Conservation (phyloP, 192 early-diverging fungal species). For the Mortierella claussenii region DNA sequence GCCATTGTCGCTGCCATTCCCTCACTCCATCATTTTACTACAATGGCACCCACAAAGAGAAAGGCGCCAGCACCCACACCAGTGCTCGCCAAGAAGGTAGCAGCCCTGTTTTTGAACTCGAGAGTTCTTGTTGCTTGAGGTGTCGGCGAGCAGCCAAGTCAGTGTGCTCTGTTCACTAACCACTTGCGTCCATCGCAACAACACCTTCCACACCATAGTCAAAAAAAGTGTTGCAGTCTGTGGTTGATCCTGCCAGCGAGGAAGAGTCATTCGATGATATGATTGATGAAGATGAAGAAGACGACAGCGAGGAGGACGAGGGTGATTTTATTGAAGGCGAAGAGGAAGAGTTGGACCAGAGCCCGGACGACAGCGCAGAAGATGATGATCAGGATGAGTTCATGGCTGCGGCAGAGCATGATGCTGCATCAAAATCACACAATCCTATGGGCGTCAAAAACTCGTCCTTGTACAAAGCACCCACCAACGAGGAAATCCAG, state of each 20-base stretch:
- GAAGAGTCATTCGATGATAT: conserved; percentile 45
- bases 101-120: too few relatives aligned
- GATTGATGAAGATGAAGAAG: conserved; percentile 59
- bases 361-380: conserved; percentile 27
- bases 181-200: background rate
- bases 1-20: background rate
- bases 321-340: conserved; percentile 59
- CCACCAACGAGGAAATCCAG: conserved; percentile 86
- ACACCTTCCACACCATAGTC: conserved; percentile 7
- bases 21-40: background rate
- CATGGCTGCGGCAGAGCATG: conserved; percentile 45
- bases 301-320: conserved; percentile 57
- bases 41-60: conserved; percentile 18
- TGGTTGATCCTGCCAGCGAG: conserved; percentile 23
- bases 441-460: conserved; percentile 42
- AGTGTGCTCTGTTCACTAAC: too few relatives aligned
- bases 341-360: conserved; percentile 36
- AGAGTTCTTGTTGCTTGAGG: too few relatives aligned
- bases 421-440: conserved; percentile 28
- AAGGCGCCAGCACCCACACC: conserved; percentile 18
- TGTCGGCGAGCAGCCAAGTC: too few relatives aligned
- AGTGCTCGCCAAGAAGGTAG: conserved; percentile 38
- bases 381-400: conserved; percentile 53
- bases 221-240: conserved; percentile 36
- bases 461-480: conserved; percentile 58